Evolutionary conservation across 345 rosid genomes (phyloP), one percentile per base, ranked within the genome.

Genomic region (Trapa bicornis): DNA sequence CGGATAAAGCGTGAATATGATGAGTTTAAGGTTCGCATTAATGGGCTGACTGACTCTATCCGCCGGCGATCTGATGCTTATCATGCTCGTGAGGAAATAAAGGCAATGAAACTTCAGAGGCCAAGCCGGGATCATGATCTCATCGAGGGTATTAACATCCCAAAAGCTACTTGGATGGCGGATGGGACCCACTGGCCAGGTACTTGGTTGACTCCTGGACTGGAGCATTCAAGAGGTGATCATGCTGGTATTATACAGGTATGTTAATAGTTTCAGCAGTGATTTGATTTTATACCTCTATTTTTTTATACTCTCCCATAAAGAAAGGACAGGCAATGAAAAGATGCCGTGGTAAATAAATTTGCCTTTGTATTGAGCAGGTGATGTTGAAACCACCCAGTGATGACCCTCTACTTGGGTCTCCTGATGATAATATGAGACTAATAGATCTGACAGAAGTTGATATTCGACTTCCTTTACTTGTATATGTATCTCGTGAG

Each of bases 151-250:
- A 84, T 86, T 68, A 93, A 91, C 86, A 86, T 93, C 69, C 89
- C 89, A 2, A 93, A 91, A 79, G 98, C 97, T 12, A 93, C 98
- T 9, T 93, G 98, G 98, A 93, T 93, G 98, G 98, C 98, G 67
- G 98, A 93, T 82, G 92, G 96, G 56, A 91, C 98, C 61, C 94
- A 93, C 72, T 93, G 98, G 98, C 98, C 98, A 6, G 98, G 98
- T 50, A 88, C 94, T 80, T 93, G 97, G 98, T 70, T 89, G 82
- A 76, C 74, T 67, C 66, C 92, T 67, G 66, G 76, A 16, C 66
- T 86, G 62, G 97, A 93, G 80, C 97, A 93, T 73, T 74, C 98
- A 45, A 76, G 58, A 65, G 91, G 97, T 70, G 97, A 93, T 78
- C 98, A 93, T 63, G 95, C 96, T 65, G 97, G 97, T 72, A 83